These are phyloP conservation scores for Daedaleopsis sinensis DNA, from an alignment of 768 basidiomycete genomes.

Conservation along the genomic window DNA sequence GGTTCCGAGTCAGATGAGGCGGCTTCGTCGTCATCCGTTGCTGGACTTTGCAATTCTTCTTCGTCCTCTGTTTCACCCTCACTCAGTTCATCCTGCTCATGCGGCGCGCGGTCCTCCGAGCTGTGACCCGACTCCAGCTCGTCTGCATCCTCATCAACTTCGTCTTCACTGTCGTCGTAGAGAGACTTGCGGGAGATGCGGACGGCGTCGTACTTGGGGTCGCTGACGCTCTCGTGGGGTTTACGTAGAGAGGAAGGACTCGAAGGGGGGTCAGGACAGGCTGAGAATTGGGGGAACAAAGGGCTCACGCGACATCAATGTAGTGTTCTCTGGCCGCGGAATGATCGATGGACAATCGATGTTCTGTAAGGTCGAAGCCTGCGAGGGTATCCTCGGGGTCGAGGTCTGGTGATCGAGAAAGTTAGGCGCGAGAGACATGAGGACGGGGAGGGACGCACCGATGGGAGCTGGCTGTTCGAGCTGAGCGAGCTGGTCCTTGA, in stretches of 20 bases:
- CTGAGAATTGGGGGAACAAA: background rate
- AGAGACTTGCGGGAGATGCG: conserved; percentile 63
- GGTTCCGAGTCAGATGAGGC: background rate
- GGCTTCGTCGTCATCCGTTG: conserved; percentile 29
- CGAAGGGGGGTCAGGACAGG: conserved; percentile 4
- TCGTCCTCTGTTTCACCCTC: conserved; percentile 21
- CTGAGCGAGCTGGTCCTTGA: conserved; percentile 81
- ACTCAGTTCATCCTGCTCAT: conserved; percentile 5
- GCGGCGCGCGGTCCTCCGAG: background rate
- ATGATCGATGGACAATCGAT: conserved; percentile 35
- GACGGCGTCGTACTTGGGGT: conserved; percentile 79
- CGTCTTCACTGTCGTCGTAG: conserved; percentile 41
- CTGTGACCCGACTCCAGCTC: background rate
- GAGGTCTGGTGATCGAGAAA: conserved; percentile 48
- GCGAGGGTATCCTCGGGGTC: conserved; percentile 72
- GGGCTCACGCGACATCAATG: conserved; percentile 78
- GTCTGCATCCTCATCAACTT: conserved; percentile 26
- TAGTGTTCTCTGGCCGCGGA: conserved; percentile 72
- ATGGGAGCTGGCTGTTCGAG: conserved; percentile 71
- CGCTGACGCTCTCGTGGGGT: conserved; percentile 62
- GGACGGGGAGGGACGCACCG: conserved; percentile 45
- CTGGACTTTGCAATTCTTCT: conserved; percentile 12
- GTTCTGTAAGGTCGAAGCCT: conserved; percentile 47
- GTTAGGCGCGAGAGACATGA: conserved; percentile 17
- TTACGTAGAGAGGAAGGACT: conserved; percentile 76